Base-by-base conservation (phyloP, 305 asterid species). In the Petunia hybrid region DNA sequence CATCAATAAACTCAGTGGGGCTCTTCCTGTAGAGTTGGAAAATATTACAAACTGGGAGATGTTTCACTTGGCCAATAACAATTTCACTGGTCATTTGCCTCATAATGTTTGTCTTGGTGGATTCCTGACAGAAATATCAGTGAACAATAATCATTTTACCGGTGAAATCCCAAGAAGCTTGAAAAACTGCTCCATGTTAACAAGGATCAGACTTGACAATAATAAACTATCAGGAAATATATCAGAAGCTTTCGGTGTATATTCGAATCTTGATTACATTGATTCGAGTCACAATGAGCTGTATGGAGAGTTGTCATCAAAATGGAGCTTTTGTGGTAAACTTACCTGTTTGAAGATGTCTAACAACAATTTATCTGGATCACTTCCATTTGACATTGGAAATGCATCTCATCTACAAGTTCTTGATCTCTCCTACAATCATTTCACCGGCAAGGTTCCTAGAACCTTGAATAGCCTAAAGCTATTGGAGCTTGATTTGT, bases 321-420 rank as follows among this genome's bases (percentile, higher is more conserved):
- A 79, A 8, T 80, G 80, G 83, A 71, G 73, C 10, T 83, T 10
- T 35, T 82, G 68, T 38, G 39, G 6, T 1, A 65, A 63, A 4
- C 51, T 86, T 13, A 78, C 84, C 3, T 38, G 51, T 80, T 68
- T 85, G 67, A 48, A 16, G 16, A 79, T 85, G 41, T 81, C 89
- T 1, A 36, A 78, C 82, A 89, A 89, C 42, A n/a, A 80, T 39
- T 65, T 89, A 59, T 84, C 88, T 43, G 87, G 89, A 65, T 66
- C 1, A 14, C 65, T 89, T 57, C 90, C 90, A 1, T 4, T 60
- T 6, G 82, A 87, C 55, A 80, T 87, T 81, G 90, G 89, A 12
- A 42, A 67, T 12, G 82, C 84, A 9, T 8, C 85, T 51, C 69
- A 16, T 9, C 56, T 87, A 0, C 12, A 13, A 3, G 35, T 55